Base-by-base conservation (phyloP, 108 stramenopile species). In the Pseudonitzschia multistriata region DNA sequence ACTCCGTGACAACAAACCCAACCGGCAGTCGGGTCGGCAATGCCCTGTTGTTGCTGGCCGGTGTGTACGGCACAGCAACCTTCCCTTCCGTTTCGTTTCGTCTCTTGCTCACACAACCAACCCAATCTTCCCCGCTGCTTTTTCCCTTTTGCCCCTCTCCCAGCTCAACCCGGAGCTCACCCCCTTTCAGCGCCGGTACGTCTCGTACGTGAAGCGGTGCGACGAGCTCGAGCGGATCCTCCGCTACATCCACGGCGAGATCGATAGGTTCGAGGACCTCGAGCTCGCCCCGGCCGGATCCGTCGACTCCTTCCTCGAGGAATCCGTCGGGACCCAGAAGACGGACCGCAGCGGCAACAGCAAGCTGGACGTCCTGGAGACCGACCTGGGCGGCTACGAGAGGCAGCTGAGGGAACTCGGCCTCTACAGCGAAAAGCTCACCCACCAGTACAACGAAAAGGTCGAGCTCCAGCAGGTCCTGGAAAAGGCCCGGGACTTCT, bases 141-240 rank as follows among this genome's bases (percentile, higher is more conserved):
- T 66, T 45, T 52, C 47, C 39, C 28, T 19, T 68, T 5, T 54
- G 3, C 21, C 10, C 15, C 17, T n/a, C n/a, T n/a, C n/a, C n/a
- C 74, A 90, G 86, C 78, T 98, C 69, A 98, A 98, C 75, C 96
- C 96, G 27, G 97, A 99, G 35, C 85, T 96, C 68, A 98, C 97
- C 45, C 93, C 97, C 34, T 99, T 99, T 83, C 98, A 99, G 72
- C 95, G 97, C 53, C 95, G 98, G 39, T 99, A 96, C 74, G 97
- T 99, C 33, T 79, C 86, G 29, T 97, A 93, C 79, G 96, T 98
- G 64, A 96, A 96, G 67, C 95, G 98, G 21, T 97, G 97, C 72
- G 98, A 99, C 77, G 97, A 98, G 70, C 83, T 99, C 52, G 98
- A 99, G 74, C 96, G 97, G 64, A 99, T 98, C 78, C 86, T 98